These are phyloP conservation scores for Calonectria henricotiae DNA, from an alignment of 2,329 filamentous ascomycete species.

Conservation along the genomic window DNA sequence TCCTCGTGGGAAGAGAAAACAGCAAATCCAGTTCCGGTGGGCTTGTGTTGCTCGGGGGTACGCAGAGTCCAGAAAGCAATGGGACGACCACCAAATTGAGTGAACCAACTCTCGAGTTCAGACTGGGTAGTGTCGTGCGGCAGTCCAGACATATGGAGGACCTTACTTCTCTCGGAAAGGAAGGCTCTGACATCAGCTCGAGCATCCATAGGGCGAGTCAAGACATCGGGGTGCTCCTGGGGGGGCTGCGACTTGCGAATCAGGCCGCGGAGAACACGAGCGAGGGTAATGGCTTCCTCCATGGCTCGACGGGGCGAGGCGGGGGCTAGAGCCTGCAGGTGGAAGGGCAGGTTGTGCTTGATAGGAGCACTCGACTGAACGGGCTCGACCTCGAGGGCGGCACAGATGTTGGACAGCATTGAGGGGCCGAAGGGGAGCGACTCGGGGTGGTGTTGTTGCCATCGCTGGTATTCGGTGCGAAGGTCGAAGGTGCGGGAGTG, in stretches of 20 bases:
- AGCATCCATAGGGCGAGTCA: constrained; percentile 96
- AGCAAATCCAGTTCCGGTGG: constrained; percentile 97
- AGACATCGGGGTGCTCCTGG: constrained; percentile 93
- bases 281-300: constrained; percentile 96
- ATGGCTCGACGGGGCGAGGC: constrained; percentile 96
- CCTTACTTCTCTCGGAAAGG: constrained; percentile 95
- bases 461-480: constrained; percentile 96
- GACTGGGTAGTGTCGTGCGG: constrained; percentile 99
- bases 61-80: constrained; percentile 99
- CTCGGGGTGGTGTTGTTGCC: constrained; percentile 98
- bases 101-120: constrained; percentile 99
- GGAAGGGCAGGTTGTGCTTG: constrained; percentile 98
- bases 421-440: constrained; percentile 97
- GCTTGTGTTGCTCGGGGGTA: constrained; percentile 98
- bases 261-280: constrained; percentile 91
- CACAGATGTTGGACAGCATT: constrained; percentile 97
- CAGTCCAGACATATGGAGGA: constrained; percentile 96
- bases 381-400: constrained; percentile 96
- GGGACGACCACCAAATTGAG: constrained; percentile 95
- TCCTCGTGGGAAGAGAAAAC: constrained; percentile 99
- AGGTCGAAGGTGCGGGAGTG: constrained; percentile 98
- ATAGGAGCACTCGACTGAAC: constrained; percentile 98
- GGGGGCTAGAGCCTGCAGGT: constrained; percentile 94
- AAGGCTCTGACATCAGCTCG: constrained; percentile 97
- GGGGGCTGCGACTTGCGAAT: constrained; percentile 97